Percentiles rank a stretch among this genome's conserved stretches.
Conservation (phyloP, 73 alveolate genomes). For the Paramecium pentaurelia region DNA sequence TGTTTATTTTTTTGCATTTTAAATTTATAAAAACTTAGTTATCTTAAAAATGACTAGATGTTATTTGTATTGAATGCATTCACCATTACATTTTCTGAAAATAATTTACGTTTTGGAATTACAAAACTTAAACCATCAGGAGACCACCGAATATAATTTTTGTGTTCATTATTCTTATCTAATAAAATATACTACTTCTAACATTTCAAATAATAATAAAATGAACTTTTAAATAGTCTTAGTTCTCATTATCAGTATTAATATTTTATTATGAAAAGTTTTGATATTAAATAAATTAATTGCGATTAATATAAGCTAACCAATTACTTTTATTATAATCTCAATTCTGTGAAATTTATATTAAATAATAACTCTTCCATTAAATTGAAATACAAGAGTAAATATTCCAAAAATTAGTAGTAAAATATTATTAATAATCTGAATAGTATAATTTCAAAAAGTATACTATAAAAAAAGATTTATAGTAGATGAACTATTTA, state of each 20-base stretch:
- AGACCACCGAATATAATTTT: not conserved
- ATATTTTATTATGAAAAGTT: not conserved
- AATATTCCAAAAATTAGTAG: too few relatives aligned
- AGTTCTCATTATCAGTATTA: not conserved
- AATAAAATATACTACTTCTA: not conserved
- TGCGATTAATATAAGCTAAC: not conserved
- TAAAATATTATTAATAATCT: too few relatives aligned
- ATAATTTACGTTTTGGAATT: not conserved
- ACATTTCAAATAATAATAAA: not conserved
- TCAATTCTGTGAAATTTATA: not conserved
- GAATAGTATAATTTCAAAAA: too few relatives aligned
- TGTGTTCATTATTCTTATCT: not conserved
- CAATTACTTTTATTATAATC: not conserved
- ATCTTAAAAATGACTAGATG: not conserved
- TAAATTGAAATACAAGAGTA: not conserved
- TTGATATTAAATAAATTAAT: not conserved
- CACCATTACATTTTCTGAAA: not conserved
- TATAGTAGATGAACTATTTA: too few relatives aligned
- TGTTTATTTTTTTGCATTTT: not conserved
- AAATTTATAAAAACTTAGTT: not conserved
- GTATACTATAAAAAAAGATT: too few relatives aligned
- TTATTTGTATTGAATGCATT: not conserved
- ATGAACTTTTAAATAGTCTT: not conserved
- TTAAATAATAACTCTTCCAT: not conserved
- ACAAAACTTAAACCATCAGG: not conserved